Conservation (phyloP, 1,139 yeast species). For the Yamadazyma friedrichii region DNA sequence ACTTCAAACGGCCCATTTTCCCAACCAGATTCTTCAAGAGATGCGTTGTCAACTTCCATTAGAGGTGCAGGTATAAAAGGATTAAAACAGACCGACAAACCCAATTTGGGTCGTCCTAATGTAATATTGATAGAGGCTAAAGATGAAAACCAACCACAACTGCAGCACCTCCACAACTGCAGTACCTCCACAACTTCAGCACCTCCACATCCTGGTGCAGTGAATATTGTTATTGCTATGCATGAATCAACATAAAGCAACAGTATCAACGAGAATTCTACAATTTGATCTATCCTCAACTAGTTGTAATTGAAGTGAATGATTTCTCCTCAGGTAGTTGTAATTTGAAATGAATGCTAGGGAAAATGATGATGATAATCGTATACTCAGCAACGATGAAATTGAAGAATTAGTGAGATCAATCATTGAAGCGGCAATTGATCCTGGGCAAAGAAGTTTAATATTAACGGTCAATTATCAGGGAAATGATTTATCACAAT, state of each 20-base stretch:
- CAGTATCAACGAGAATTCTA: constrained; percentile 80
- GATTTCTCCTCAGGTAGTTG: too few relatives aligned
- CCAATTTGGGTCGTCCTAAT: constrained; percentile 78
- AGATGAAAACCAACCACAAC: constrained; percentile 48
- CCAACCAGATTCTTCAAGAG: constrained; percentile 56
- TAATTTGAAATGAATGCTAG: too few relatives aligned
- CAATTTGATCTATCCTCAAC: too few relatives aligned
- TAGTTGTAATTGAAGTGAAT: too few relatives aligned
- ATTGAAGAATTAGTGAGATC: too few relatives aligned
- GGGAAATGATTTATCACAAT: too few relatives aligned
- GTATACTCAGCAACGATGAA: too few relatives aligned
- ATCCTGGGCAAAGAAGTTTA: too few relatives aligned
- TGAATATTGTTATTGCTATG: constrained; percentile 77
- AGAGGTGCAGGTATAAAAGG: constrained; percentile 71
- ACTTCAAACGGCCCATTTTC: constrained; percentile 27
- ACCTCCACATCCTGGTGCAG: constrained; percentile 52
- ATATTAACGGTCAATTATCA: too few relatives aligned
- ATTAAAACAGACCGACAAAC: constrained; percentile 75
- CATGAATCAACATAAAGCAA: constrained; percentile 81
- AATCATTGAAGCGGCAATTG: too few relatives aligned
- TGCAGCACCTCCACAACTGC: constrained; percentile 27
- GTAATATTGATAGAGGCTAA: constrained; percentile 68
- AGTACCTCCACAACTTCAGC: too few relatives aligned
- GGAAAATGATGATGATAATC: too few relatives aligned
- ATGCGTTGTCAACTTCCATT: constrained; percentile 84